Percentiles rank a stretch among this genome's conserved stretches.
Evolutionary conservation across 2,329 filamentous ascomycete genomes (phyloP).

Genomic region (Endoconidiophora polonica): DNA sequence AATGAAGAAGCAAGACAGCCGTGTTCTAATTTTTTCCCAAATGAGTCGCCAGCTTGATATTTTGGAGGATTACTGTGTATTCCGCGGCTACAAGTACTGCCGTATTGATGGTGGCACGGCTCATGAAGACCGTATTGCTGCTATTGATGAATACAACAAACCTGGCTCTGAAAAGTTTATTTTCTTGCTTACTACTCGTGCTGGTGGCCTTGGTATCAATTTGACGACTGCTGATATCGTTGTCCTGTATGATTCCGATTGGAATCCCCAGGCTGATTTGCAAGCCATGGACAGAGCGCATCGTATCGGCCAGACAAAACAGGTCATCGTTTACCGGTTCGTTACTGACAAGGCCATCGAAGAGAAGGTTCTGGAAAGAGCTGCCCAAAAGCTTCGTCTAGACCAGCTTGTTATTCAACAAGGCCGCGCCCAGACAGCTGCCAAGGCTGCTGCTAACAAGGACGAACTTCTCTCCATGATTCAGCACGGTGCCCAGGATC

Average conservation of each 20-base stretch:
- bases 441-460: conserved; percentile 84
- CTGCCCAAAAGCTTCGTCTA: conserved; percentile 87
- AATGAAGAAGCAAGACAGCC: conserved; percentile 71
- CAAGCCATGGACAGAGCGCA: conserved; percentile 98
- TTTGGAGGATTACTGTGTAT: conserved; percentile 94
- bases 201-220: conserved; percentile 93
- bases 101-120: conserved; percentile 94
- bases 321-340: conserved; percentile 91
- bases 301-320: conserved; percentile 96
- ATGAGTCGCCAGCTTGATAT: conserved; percentile 98
- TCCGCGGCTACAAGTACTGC: conserved; percentile 88
- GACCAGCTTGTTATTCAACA: conserved; percentile 98
- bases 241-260: conserved; percentile 91
- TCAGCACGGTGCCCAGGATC: conserved; percentile 90
- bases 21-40: conserved; percentile 97
- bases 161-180: conserved; percentile 90
- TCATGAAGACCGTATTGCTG: conserved; percentile 91
- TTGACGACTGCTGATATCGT: conserved; percentile 91
- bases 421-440: conserved; percentile 77
- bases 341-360: conserved; percentile 97
- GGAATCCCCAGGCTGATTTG: conserved; percentile 95
- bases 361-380: conserved; percentile 92
- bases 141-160: conserved; percentile 97
- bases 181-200: conserved; percentile 86
- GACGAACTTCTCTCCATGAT: conserved; percentile 97